Percentiles rank a stretch among this genome's conserved stretches.
These are phyloP conservation scores for Colletotrichum viniferum DNA, from an alignment of 2,329 filamentous ascomycete species.

Conservation along the genomic window DNA sequence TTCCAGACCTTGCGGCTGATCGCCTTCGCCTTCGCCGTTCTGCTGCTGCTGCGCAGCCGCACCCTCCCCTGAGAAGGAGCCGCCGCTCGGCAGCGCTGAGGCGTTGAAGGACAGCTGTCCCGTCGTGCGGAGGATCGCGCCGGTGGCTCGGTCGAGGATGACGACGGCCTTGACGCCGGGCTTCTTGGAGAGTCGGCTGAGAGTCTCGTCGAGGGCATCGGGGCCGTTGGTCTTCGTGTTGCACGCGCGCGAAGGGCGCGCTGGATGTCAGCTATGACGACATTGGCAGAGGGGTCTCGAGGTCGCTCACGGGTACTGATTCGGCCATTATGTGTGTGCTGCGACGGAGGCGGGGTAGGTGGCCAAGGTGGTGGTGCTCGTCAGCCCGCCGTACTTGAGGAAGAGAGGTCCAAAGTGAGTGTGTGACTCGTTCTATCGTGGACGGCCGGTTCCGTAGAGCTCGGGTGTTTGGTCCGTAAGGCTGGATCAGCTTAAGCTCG, in stretches of 20 bases:
- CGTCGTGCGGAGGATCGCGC: slow-evolving; percentile 76
- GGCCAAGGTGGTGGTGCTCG: neutral
- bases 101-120: slow-evolving; percentile 64
- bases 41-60: slow-evolving; percentile 26
- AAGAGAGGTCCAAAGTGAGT: neutral
- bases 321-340: slow-evolving; percentile 24
- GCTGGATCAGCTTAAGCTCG: slow-evolving; percentile 1
- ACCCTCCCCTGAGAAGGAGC: slow-evolving; percentile 51
- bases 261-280: slow-evolving; percentile 20
- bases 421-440: neutral
- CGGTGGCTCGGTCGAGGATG: slow-evolving; percentile 73
- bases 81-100: neutral
- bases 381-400: neutral
- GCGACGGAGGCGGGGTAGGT: neutral
- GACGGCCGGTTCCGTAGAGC: neutral
- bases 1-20: slow-evolving; percentile 58
- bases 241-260: neutral
- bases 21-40: slow-evolving; percentile 46
- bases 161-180: slow-evolving; percentile 80
- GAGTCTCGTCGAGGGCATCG: slow-evolving; percentile 67
- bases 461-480: slow-evolving; percentile 6
- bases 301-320: slow-evolving; percentile 13
- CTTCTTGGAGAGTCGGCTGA: slow-evolving; percentile 76
- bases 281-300: slow-evolving; percentile 9
- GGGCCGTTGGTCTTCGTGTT: slow-evolving; percentile 45